phyloP scores from a whole-genome alignment of 192 early-diverging fungal species.

The Gonapodya prolifera region DNA sequence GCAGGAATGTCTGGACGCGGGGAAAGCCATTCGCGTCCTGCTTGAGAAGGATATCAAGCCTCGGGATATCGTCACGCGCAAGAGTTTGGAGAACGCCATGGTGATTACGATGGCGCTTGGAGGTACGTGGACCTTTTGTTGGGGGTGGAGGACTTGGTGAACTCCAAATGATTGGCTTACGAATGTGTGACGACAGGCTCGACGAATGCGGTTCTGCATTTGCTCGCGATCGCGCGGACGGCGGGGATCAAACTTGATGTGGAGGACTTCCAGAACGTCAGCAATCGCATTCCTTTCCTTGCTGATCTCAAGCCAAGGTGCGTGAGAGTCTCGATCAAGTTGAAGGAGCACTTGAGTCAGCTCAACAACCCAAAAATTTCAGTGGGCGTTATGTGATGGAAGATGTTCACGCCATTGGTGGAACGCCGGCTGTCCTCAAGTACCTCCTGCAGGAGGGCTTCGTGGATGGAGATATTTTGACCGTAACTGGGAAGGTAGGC shows the following conservation, averaged over 20 bases:
- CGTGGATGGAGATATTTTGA: conserved; percentile 79
- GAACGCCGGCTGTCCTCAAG: conserved; percentile 89
- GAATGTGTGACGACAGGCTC: conserved; percentile 36
- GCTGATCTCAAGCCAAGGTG: conserved; percentile 91
- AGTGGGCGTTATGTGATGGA: conserved; percentile 98
- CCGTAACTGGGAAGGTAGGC: conserved; percentile 71
- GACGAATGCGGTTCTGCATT: conserved; percentile 93
- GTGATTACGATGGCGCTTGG: conserved; percentile 85
- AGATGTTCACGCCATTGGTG: conserved; percentile 83
- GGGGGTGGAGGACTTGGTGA: neutral
- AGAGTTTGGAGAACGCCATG: conserved; percentile 95
- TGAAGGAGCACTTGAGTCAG: neutral
- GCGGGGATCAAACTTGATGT: conserved; percentile 72
- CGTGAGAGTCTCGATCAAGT: neutral
- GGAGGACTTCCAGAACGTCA: conserved; percentile 90
- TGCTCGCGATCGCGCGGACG: conserved; percentile 79
- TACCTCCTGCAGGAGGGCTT: conserved; percentile 75
- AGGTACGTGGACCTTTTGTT: conserved; percentile 27
- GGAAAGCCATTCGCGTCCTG: conserved; percentile 74
- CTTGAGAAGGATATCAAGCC: conserved; percentile 89
- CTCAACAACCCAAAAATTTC: neutral
- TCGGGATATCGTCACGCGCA: conserved; percentile 87
- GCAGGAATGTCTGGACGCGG: conserved; percentile 76
- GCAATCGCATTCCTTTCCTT: conserved; percentile 82
- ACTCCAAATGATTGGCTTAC: neutral